These are phyloP conservation scores for Begonia loranthoides DNA, from an alignment of 306 rosid genomes.

Conservation along the genomic window DNA sequence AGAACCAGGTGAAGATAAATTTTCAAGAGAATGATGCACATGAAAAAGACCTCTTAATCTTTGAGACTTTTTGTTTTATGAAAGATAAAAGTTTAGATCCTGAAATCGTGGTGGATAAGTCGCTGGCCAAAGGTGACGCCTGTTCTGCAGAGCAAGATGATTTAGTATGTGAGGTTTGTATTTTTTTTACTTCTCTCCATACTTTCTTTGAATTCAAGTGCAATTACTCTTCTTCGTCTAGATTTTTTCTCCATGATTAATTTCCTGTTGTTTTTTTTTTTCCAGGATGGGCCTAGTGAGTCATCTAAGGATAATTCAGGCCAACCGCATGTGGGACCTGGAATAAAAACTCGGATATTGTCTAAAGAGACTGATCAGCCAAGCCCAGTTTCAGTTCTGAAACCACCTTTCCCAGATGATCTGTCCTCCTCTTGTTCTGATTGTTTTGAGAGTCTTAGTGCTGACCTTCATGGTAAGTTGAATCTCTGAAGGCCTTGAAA, in stretches of 20 bases:
- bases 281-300: slow-evolving; percentile 40
- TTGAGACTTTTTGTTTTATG: slow-evolving; percentile 17
- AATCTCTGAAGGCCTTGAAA: neutral
- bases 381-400: slow-evolving; percentile 90
- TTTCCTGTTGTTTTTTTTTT: slow-evolving; percentile 14
- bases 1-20: slow-evolving; percentile 16
- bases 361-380: slow-evolving; percentile 90
- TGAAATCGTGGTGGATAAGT: slow-evolving; percentile 9
- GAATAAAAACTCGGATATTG: slow-evolving; percentile 35
- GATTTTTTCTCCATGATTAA: too few relatives aligned
- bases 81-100: slow-evolving; percentile 20
- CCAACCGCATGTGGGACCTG: slow-evolving; percentile 14
- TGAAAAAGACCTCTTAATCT: slow-evolving; percentile 19
- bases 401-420: slow-evolving; percentile 67
- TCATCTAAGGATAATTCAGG: slow-evolving; percentile 28
- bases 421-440: slow-evolving; percentile 61
- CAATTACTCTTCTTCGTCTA: too few relatives aligned
- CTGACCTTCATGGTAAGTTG: slow-evolving; percentile 72
- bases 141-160: too few relatives aligned
- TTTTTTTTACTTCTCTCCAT: neutral
- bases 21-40: slow-evolving; percentile 16
- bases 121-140: too few relatives aligned
- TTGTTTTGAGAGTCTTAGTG: slow-evolving; percentile 77
- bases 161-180: too few relatives aligned
- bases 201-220: slow-evolving; percentile 1